Evolutionary conservation across 1,284 basidiomycete genomes (phyloP), one percentile per base, ranked within the genome.

Genomic region (Mycena citricolor): DNA sequence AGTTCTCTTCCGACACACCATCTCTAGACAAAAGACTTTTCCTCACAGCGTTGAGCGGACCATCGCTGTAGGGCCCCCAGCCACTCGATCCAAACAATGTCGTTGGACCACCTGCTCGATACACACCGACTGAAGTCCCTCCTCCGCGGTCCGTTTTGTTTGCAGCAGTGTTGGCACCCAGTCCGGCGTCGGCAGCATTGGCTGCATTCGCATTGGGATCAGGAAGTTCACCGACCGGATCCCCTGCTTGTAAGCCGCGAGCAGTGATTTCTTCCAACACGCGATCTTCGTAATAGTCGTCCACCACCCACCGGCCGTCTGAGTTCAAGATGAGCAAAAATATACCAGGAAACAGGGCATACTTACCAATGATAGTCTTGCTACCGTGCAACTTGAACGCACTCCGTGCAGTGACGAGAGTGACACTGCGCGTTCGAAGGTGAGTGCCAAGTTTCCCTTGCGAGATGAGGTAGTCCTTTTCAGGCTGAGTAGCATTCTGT

Each of bases 351-450:
- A n/a, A n/a, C n/a, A n/a, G n/a, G n/a, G n/a, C n/a, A n/a, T n/a
- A n/a, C 83, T 54, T 48, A 93, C 94, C 83, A 51, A 87, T 71
- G 40, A 99, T 74, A 72, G 89, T 89, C 57, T 92, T 90, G 5
- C 92, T 85, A 11, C 97, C 95, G 70, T 97, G 90, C 5, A 94
- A 73, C 67, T 97, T 97, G 76, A 83, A 99, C 6, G 92, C 90
- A 57, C 94, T 97, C 34, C 93, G 76, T 24, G 92, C 91, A 8
- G 92, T 88, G 40, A 98, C 83, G 56, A 98, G 83, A 4, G 94
- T 98, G 38, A 98, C 94, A 59, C 89, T 93, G 35, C 95, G 77
- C 44, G 90, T 92, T 55, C 86, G 85, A 39, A 98, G 73, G 61
- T 94, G 93, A 1, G 86, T 84, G 32, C 90, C 88, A 2, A 98